Base-by-base conservation (phyloP, 169 alveolate species). In the Plasmodium inui region DNA sequence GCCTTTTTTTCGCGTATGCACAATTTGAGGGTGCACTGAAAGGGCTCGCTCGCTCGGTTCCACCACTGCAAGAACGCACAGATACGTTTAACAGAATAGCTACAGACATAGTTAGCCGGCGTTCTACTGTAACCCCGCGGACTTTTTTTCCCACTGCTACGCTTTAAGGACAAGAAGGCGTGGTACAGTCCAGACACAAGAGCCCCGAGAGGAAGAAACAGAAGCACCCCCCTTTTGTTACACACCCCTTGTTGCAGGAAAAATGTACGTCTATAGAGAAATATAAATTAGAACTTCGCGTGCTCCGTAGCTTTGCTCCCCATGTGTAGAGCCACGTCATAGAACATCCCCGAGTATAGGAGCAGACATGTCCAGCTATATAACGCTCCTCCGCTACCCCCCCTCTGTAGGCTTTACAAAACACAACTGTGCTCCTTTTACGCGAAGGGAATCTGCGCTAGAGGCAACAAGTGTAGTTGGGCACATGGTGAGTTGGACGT, bases 401-500 rank as follows among this genome's bases (percentile, higher is more conserved):
- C 72, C 57, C 22, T 22, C 19, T 84, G 30, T 8, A 84, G 92
- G 92, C 26, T 84, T 30, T 84, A 84, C 55, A 84, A 84, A 84
- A 84, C 92, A 3, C 92, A 84, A 78, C 92, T 84, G 7, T 84
- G 92, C 50, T 84, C 92, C 19, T 84, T 84, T 73, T 84, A 84
- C 67, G 92, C 92, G 10, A 84, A 84, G 53, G 92, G 92, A 14
- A 84, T 84, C 7, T 84, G 92, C 61, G 92, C 92, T 9, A 41
- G 92, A 46, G 92, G 92, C 4, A 84, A 41, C 71, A 84, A 84
- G 57, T 84, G 92, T 32, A 84, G 92, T 46, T 84, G 92, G 92
- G 92, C 92, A 10, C 92, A 84, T 73, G 92, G 92, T 3, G 83
- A 84, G 12, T 46, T 74, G 57, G 92, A 84, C 61, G 92, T 84